Evolutionary conservation across 495 filamentous ascomycete genomes (phyloP).

Genomic region (Neurospora tetraspora): DNA sequence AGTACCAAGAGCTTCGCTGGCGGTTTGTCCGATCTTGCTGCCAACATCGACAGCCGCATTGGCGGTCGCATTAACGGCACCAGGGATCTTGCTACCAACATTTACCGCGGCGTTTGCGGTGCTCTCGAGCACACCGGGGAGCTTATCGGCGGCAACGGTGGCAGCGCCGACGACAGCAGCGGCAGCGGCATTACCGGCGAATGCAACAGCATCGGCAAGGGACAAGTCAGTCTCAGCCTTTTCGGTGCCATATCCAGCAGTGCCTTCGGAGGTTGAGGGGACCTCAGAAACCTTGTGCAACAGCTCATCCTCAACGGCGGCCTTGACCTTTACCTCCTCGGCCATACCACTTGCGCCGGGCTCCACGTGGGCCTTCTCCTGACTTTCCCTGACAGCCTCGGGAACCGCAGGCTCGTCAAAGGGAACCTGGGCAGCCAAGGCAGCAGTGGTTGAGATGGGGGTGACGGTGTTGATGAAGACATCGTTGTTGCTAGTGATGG

Average conservation of each 20-base stretch:
- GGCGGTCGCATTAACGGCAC: constrained; percentile 6
- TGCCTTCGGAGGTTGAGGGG: constrained; percentile 48
- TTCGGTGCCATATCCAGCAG: constrained; percentile 33
- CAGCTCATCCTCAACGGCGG: constrained; percentile 51
- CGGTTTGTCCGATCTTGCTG: not conserved
- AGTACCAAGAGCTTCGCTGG: not conserved
- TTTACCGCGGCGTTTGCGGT: constrained; percentile 23
- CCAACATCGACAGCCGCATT: constrained; percentile 3
- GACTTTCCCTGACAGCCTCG: constrained; percentile 56
- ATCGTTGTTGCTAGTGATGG: constrained; percentile 44
- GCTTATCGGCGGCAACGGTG: constrained; percentile 18
- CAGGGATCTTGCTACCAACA: constrained; percentile 9
- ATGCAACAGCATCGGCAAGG: constrained; percentile 28
- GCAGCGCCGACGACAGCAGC: constrained; percentile 31
- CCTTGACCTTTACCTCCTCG: constrained; percentile 51
- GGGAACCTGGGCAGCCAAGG: constrained; percentile 49
- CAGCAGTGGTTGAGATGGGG: constrained; percentile 61
- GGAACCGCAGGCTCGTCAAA: constrained; percentile 60
- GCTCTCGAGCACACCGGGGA: constrained; percentile 4
- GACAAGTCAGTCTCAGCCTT: constrained; percentile 36
- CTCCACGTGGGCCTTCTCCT: constrained; percentile 45
- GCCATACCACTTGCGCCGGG: constrained; percentile 51
- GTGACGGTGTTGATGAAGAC: constrained; percentile 58
- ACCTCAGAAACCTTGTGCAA: constrained; percentile 46
- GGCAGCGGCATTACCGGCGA: constrained; percentile 28